These are phyloP conservation scores for Bromus sterilis DNA, from an alignment of 176 grass and related monocot species.

Conservation along the genomic window DNA sequence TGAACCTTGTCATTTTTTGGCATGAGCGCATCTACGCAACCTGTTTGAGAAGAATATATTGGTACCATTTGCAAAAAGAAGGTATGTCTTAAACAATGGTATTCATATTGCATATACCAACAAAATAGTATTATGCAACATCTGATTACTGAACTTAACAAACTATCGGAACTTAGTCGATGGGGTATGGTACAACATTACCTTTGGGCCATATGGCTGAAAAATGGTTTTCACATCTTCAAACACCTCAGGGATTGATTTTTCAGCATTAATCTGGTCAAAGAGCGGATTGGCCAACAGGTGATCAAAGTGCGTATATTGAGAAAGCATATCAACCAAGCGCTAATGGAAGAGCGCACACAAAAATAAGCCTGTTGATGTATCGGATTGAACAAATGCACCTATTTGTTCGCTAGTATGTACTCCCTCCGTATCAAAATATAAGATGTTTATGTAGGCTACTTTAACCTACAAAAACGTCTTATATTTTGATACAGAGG, in stretches of 20 bases:
- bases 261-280: constrained; percentile 48
- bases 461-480: no score
- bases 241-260: constrained; percentile 44
- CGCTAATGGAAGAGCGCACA: not conserved
- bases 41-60: constrained; percentile 8
- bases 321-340: not conserved
- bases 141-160: not conserved
- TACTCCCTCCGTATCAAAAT: no score
- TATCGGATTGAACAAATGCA: not conserved
- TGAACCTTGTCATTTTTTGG: not conserved
- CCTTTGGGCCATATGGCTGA: constrained; percentile 22
- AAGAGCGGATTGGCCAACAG: constrained; percentile 4
- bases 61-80: not conserved
- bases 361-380: not conserved
- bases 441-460: no score
- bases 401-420: not conserved
- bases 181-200: not conserved
- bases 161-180: not conserved
- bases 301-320: not conserved
- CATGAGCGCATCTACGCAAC: not conserved
- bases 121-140: not conserved
- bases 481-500: no score
- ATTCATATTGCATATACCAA: not conserved
- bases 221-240: constrained; percentile 56
- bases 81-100: not conserved